phyloP scores from a whole-genome alignment of 1,284 basidiomycete genomes.

The Sporisorium reilianum region DNA sequence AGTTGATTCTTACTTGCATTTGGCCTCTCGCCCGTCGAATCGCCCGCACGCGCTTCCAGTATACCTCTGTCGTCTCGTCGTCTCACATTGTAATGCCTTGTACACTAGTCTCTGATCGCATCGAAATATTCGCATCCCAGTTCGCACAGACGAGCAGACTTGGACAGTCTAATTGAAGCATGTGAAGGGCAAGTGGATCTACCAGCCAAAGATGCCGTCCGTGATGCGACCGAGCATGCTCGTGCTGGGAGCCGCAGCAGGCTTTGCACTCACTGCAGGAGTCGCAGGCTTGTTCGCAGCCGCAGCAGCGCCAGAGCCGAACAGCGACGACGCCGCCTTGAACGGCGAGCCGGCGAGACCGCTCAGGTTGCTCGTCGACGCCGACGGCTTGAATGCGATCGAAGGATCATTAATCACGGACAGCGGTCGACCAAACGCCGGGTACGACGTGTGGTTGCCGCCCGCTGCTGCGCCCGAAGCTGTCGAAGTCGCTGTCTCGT shows the following conservation, averaged over 20 bases:
- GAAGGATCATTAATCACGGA: slow-evolving; percentile 49
- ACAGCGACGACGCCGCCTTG: slow-evolving; percentile 50
- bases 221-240: slow-evolving; percentile 54
- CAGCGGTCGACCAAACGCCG: slow-evolving; percentile 44
- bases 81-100: slow-evolving; percentile 3
- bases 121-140: neutral
- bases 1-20: too few species aligned
- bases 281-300: slow-evolving; percentile 19
- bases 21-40: too few species aligned
- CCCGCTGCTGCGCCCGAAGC: slow-evolving; percentile 4
- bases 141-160: slow-evolving; percentile 1
- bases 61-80: neutral
- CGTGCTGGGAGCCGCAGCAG: slow-evolving; percentile 12
- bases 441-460: slow-evolving; percentile 16
- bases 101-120: slow-evolving; percentile 10
- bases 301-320: slow-evolving; percentile 27
- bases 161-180: too few species aligned
- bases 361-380: slow-evolving; percentile 30
- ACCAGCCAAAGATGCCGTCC: slow-evolving; percentile 65
- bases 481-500: neutral
- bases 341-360: slow-evolving; percentile 40
- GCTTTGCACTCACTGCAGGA: slow-evolving; percentile 14
- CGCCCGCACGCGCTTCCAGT: neutral
- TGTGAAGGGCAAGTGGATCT: slow-evolving; percentile 4
- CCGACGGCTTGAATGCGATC: slow-evolving; percentile 35